Base-by-base conservation (phyloP, 345 rosid genomes). In the Barbarea vulgaris region DNA sequence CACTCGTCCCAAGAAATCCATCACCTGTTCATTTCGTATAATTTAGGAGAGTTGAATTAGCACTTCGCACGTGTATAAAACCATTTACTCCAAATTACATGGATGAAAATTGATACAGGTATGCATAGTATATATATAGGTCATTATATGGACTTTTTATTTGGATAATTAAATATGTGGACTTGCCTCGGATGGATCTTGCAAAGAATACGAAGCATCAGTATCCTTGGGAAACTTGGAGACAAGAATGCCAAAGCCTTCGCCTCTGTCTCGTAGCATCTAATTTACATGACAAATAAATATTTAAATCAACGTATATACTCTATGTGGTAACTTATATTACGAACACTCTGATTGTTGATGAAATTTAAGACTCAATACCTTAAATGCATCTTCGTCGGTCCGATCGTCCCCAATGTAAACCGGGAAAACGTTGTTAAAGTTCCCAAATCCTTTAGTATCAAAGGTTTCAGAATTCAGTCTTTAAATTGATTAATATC, bases 371-470 rank as follows among this genome's bases (percentile, higher is more conserved):
- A 27, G 31, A 2, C n/a, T 42, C 22, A 44, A 13, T 84, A 95
- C 99, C 96, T 89, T 90, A 68, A 96, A 96, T 42, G 99, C 99
- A 72, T 96, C 99, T 73, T 96, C 99, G 24, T 96, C 99, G 0
- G 97, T 90, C n/a, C 87, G 81, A 72, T 96, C 99, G 37, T 96
- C 99, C 0, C 99, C 99, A 25, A 96, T 96, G 60, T 96, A 96
- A 3, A 96, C 86, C 0, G 99, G 99, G 3, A 96, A 88, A 48
- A 89, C 99, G 53, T 91, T 83, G 4, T 75, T 75, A 70, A 88
- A 86, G 58, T 93, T 84, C 19, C 89, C 90, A 58, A 80, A 93
- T 65, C 98, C 99, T 94, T 72, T 44, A 22, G 56, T 27, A 67
- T 30, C 31, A 46, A 75, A 80, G n/a, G 50, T 17, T 67, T 60